Evolutionary conservation across 345 rosid genomes (phyloP), one percentile per base, ranked within the genome.

Genomic region (Populus simonii): DNA sequence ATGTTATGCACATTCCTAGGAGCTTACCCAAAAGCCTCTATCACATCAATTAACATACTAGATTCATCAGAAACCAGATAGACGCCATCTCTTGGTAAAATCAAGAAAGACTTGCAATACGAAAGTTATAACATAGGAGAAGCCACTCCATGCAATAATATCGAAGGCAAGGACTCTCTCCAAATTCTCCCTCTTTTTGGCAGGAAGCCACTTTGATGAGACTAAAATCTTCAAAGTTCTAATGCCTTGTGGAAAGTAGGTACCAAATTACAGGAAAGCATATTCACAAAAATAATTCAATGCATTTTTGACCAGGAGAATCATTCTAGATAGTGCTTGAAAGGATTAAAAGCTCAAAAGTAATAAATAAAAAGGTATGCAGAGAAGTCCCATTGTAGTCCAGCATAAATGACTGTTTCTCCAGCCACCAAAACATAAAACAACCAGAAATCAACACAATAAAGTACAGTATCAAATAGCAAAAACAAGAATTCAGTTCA

Each of bases 401-500:
- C 39, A 68, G 8, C 66, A 73, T 62, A 57, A 57, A n/a, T 8
- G 67, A 43, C 67, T 31, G 47, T 2, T 23, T 76, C 12, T 39
- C 25, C 74, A 65, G 45, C 71, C 66, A 68, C 72, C 25, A 74
- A 71, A 39, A 23, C 35, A 66, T 13, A 4, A 55, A 51, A 72
- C 15, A 23, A 51, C 16, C 67, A 66, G 65, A 66, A 62, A 51
- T n/a, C 38, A 57, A 73, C 18, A n/a, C n/a, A 65, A 72, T 33
- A 9, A 66, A 49, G 27, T 5, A 31, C 55, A 55, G 47, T 65
- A n/a, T 36, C 67, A 59, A 36, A 35, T 76, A 39, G n/a, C 10
- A 66, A 31, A 35, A 65, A 16, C 27, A n/a, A 53, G 22, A 17
- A 4, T 27, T 69, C 74, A 67, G 29, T 2, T 27, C 35, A 70